phyloP scores from a whole-genome alignment of 2,329 filamentous ascomycete genomes.

The Akanthomyces uredinophilus region DNA sequence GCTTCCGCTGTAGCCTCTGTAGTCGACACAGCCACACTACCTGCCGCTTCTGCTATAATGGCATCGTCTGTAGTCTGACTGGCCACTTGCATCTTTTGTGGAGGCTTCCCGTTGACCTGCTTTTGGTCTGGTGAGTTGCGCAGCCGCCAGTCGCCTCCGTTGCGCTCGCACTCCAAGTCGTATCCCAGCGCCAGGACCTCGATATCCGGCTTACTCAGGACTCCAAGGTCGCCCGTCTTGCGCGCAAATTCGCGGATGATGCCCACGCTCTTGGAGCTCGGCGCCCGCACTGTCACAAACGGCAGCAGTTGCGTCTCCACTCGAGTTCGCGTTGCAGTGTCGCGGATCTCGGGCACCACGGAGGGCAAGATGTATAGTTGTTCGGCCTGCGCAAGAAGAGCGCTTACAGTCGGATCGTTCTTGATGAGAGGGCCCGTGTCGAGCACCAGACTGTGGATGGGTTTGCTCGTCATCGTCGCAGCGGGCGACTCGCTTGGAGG shows the following conservation, averaged over 20 bases:
- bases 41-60: neutral
- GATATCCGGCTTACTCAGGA: slow-evolving; percentile 84
- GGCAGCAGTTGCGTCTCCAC: slow-evolving; percentile 81
- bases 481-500: slow-evolving; percentile 11
- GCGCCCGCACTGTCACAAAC: slow-evolving; percentile 73
- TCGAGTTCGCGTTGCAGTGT: slow-evolving; percentile 71
- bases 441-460: slow-evolving; percentile 77
- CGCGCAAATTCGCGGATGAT: slow-evolving; percentile 80
- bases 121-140: slow-evolving; percentile 76
- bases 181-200: slow-evolving; percentile 87
- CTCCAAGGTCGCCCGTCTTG: slow-evolving; percentile 81
- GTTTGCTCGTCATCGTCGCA: slow-evolving; percentile 42
- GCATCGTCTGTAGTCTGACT: neutral
- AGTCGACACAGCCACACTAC: neutral
- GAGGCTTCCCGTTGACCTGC: slow-evolving; percentile 64
- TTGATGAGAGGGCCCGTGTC: slow-evolving; percentile 92
- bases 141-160: slow-evolving; percentile 83
- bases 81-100: slow-evolving; percentile 30
- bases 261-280: slow-evolving; percentile 70
- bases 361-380: slow-evolving; percentile 76
- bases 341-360: slow-evolving; percentile 83
- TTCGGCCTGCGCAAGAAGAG: slow-evolving; percentile 71
- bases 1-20: neutral
- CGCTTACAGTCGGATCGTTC: slow-evolving; percentile 81
- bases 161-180: slow-evolving; percentile 87